Conservation (phyloP, 1,284 basidiomycete genomes). For the Phellopilus nigrolimitatus region DNA sequence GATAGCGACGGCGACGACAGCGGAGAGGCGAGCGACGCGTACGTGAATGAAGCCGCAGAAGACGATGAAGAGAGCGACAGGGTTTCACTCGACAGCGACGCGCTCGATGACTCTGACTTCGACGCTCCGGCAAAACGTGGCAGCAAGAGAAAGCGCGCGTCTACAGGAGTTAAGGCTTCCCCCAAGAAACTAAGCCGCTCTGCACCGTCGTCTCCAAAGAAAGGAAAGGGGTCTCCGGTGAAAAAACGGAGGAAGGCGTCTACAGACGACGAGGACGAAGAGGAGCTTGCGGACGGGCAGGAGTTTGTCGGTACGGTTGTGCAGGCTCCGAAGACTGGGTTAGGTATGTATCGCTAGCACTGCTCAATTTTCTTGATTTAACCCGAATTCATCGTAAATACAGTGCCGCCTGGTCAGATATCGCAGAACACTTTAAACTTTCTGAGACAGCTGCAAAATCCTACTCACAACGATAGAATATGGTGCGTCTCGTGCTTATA, state of each 20-base stretch:
- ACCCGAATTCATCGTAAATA: slow-evolving; percentile 1
- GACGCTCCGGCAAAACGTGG: slow-evolving; percentile 18
- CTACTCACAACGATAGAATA: slow-evolving; percentile 79
- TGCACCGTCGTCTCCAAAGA: slow-evolving; percentile 2
- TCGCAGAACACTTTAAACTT: slow-evolving; percentile 84
- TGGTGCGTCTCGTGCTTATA: slow-evolving; percentile 50
- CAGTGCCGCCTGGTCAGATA: slow-evolving; percentile 82
- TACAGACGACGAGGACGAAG: slow-evolving; percentile 36
- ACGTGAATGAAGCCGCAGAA: slow-evolving; percentile 19
- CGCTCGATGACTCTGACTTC: slow-evolving; percentile 33
- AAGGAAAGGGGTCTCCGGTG: slow-evolving; percentile 22
- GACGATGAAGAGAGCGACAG: slow-evolving; percentile 17
- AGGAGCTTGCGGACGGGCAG: slow-evolving; percentile 60
- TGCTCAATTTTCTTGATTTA: not conserved
- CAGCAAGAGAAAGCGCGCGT: slow-evolving; percentile 35
- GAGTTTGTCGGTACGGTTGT: slow-evolving; percentile 66
- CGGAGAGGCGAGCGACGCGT: slow-evolving; percentile 25
- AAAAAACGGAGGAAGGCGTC: slow-evolving; percentile 30
- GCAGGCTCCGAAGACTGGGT: slow-evolving; percentile 74
- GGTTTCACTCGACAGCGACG: slow-evolving; percentile 31
- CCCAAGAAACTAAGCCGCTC: slow-evolving; percentile 21
- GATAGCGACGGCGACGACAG: slow-evolving; percentile 21
- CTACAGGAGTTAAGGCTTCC: not conserved
- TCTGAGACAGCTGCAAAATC: slow-evolving; percentile 63
- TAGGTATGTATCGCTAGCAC: slow-evolving; percentile 58